These are phyloP conservation scores for Lactarius sanguifluus DNA, from an alignment of 768 basidiomycete species.

Conservation along the genomic window DNA sequence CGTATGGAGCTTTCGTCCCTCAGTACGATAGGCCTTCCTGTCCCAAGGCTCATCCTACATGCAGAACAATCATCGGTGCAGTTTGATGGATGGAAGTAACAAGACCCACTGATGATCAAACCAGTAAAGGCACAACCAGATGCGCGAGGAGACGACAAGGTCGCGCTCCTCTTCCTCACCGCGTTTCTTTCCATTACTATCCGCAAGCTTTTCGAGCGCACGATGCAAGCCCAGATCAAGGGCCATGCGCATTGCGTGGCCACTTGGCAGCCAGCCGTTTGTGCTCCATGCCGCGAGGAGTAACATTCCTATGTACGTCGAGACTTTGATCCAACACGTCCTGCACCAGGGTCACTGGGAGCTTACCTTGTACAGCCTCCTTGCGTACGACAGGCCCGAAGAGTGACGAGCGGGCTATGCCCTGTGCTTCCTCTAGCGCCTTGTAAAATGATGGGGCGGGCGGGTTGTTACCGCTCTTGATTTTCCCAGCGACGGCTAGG, in stretches of 20 bases:
- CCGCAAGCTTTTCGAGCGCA: constrained; percentile 87
- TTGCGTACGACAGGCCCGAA: constrained; percentile 93
- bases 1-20: constrained; percentile 86
- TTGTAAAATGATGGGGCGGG: constrained; percentile 85
- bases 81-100: constrained; percentile 8
- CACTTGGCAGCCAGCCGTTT: constrained; percentile 92
- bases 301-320: constrained; percentile 66
- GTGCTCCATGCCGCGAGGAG: constrained; percentile 92
- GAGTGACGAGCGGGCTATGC: constrained; percentile 89
- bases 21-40: constrained; percentile 85
- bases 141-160: constrained; percentile 86
- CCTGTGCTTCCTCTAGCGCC: constrained; percentile 92
- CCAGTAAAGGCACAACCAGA: constrained; percentile 95
- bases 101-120: constrained; percentile 86
- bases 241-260: constrained; percentile 96
- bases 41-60: constrained; percentile 83
- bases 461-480: constrained; percentile 86
- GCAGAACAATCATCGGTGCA: constrained; percentile 24
- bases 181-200: constrained; percentile 61
- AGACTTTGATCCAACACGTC: constrained; percentile 6
- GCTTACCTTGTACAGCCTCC: constrained; percentile 87
- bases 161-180: constrained; percentile 85
- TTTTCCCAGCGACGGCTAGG: constrained; percentile 88
- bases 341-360: not conserved
- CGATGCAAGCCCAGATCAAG: constrained; percentile 91